A percentile compares a stretch with the other conserved stretches of the same genome.
phyloP scores from a whole-genome alignment of 768 basidiomycete genomes.

The Boletus rubescentipes region DNA sequence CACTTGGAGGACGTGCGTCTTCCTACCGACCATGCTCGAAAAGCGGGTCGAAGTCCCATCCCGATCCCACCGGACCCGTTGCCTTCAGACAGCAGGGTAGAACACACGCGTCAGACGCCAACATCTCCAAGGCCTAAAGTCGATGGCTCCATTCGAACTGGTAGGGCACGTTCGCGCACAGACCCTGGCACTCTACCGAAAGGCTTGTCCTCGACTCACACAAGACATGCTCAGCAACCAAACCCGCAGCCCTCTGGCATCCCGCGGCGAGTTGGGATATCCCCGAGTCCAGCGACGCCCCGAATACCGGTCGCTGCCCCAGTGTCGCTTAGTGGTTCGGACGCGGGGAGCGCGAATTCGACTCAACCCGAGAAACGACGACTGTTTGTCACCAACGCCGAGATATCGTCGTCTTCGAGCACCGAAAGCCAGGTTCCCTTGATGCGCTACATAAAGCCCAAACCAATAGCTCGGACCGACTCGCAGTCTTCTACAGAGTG shows the following conservation, averaged over 20 bases:
- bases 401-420: conserved; percentile 39
- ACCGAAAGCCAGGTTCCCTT: conserved; percentile 37
- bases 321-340: conserved; percentile 18
- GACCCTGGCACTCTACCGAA: conserved; percentile 25
- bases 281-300: conserved; percentile 16
- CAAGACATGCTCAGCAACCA: conserved; percentile 8
- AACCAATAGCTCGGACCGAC: conserved; percentile 17
- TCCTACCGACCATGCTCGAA: conserved; percentile 12
- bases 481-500: conserved; percentile 22
- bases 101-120: conserved; percentile 6
- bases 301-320: conserved; percentile 8
- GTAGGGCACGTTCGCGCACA: conserved; percentile 31
- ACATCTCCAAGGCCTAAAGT: conserved; percentile 9
- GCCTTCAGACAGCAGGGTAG: background rate
- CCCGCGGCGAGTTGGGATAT: conserved; percentile 23
- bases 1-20: conserved; percentile 8
- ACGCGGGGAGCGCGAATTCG: conserved; percentile 34
- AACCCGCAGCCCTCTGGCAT: conserved; percentile 22
- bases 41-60: conserved; percentile 4
- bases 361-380: conserved; percentile 34
- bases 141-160: conserved; percentile 15
- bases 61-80: conserved; percentile 12
- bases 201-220: conserved; percentile 3
- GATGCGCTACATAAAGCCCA: conserved; percentile 16
- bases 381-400: conserved; percentile 46